Conservation (phyloP, 202 grass and related monocot species). For the Panicum virgatum region DNA sequence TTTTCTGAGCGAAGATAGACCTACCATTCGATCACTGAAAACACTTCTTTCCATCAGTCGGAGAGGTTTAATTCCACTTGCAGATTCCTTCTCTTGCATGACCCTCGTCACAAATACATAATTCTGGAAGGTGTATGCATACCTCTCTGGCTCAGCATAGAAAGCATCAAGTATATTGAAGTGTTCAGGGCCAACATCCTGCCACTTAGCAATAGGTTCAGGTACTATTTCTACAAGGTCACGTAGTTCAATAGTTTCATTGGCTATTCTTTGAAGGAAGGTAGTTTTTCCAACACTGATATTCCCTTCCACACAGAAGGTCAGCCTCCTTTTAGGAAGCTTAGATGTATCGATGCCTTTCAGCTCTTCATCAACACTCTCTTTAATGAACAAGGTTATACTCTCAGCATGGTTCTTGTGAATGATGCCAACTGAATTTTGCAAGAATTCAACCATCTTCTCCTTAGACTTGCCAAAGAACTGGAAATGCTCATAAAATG, state of each 20-base stretch:
- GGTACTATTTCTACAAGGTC: conserved; percentile 98
- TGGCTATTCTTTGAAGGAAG: conserved; percentile 93
- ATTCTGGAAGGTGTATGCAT: conserved; percentile 99
- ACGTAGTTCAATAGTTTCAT: conserved; percentile 89
- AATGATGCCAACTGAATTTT: conserved; percentile 84
- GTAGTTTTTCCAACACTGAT: conserved; percentile 96
- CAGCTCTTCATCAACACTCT: conserved; percentile 80
- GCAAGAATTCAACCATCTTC: conserved; percentile 97
- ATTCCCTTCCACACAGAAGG: conserved; percentile 99
- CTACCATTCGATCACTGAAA: conserved; percentile 97
- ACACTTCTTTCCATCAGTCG: conserved; percentile 98
- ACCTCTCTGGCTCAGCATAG: conserved; percentile 84
- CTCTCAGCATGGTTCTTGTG: conserved; percentile 95
- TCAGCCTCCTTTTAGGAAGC: conserved; percentile 62
- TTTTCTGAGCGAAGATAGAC: conserved; percentile 12
- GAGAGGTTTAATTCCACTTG: conserved; percentile 87
- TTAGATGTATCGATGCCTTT: conserved; percentile 52
- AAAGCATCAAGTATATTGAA: conserved; percentile 95
- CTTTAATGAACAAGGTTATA: conserved; percentile 94
- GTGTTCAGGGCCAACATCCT: conserved; percentile 92
- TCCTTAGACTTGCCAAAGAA: conserved; percentile 77
- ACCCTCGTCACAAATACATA: conserved; percentile 96
- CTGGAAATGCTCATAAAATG: conserved; percentile 45
- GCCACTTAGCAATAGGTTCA: conserved; percentile 91
- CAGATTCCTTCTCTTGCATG: conserved; percentile 96